A percentile compares a stretch with the other conserved stretches of the same genome.
These are phyloP conservation scores for Cystobasidium ongulense DNA, from an alignment of 768 basidiomycete species.

Conservation along the genomic window DNA sequence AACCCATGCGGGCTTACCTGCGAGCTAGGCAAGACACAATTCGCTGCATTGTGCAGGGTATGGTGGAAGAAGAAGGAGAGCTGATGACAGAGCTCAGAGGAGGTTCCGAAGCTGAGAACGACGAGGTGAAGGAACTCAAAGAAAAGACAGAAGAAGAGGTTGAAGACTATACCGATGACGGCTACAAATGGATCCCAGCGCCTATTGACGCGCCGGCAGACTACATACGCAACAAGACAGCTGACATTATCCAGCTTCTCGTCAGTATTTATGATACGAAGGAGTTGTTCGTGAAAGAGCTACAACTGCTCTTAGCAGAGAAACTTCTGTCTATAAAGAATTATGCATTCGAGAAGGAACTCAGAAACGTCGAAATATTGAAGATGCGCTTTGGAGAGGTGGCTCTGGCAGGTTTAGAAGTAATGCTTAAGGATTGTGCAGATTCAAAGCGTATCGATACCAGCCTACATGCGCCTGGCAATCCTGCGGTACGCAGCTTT, in stretches of 20 bases:
- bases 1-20: slow-evolving; percentile 81
- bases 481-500: neutral
- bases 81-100: slow-evolving; percentile 51
- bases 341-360: slow-evolving; percentile 71
- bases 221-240: slow-evolving; percentile 80
- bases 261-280: slow-evolving; percentile 97
- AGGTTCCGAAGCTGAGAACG: slow-evolving; percentile 20
- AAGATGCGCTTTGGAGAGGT: slow-evolving; percentile 93
- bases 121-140: slow-evolving; percentile 53
- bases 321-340: slow-evolving; percentile 70
- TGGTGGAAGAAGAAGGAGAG: slow-evolving; percentile 84
- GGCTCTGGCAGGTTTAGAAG: slow-evolving; percentile 87
- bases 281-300: slow-evolving; percentile 89
- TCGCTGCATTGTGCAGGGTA: slow-evolving; percentile 77
- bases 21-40: slow-evolving; percentile 89
- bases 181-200: slow-evolving; percentile 78
- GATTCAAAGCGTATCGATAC: slow-evolving; percentile 83
- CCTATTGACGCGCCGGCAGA: slow-evolving; percentile 94
- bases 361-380: slow-evolving; percentile 82
- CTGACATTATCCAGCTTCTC: slow-evolving; percentile 89
- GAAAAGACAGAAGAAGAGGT: slow-evolving; percentile 66
- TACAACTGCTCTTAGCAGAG: slow-evolving; percentile 84
- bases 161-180: slow-evolving; percentile 52
- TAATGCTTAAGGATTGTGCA: slow-evolving; percentile 95
- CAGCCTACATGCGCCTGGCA: slow-evolving; percentile 67